Evolutionary conservation across 2,329 filamentous ascomycete species (phyloP).

Genomic region (Beauveria medogensis): DNA sequence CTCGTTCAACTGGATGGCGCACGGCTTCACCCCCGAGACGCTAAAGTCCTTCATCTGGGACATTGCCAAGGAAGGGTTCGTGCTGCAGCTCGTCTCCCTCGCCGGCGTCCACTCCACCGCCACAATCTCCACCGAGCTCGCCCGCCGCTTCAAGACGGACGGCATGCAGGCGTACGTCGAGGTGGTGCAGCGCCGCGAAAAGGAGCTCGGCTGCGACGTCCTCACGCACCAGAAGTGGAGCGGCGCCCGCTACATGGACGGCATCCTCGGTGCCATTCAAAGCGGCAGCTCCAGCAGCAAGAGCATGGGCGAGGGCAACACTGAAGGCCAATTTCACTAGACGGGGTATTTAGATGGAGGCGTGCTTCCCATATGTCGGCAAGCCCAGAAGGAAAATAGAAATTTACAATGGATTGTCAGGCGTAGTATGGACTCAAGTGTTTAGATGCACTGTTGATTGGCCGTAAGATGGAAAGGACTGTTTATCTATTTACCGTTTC

Average conservation of each 20-base stretch:
- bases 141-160: conserved; percentile 73
- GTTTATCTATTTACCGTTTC: too few relatives aligned
- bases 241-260: conserved; percentile 67
- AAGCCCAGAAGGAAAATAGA: not conserved
- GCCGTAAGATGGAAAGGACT: too few relatives aligned
- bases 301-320: conserved; percentile 94
- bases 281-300: conserved; percentile 82
- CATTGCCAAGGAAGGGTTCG: conserved; percentile 78
- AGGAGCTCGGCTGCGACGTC: conserved; percentile 86
- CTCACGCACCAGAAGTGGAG: conserved; percentile 89
- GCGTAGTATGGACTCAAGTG: too few relatives aligned
- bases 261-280: conserved; percentile 82
- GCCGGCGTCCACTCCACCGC: conserved; percentile 60
- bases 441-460: too few relatives aligned
- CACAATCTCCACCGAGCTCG: conserved; percentile 63
- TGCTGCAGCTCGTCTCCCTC: conserved; percentile 58
- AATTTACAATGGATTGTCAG: too few relatives aligned
- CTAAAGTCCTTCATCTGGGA: conserved; percentile 95
- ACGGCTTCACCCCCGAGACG: conserved; percentile 77
- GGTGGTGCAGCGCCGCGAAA: conserved; percentile 79
- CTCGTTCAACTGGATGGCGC: conserved; percentile 97
- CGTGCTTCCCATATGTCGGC: too few relatives aligned
- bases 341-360: too few relatives aligned
- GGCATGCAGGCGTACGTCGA: conserved; percentile 99
- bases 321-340: conserved; percentile 59